Conservation (phyloP, 768 basidiomycete genomes). For the Tulasnella sp. region DNA sequence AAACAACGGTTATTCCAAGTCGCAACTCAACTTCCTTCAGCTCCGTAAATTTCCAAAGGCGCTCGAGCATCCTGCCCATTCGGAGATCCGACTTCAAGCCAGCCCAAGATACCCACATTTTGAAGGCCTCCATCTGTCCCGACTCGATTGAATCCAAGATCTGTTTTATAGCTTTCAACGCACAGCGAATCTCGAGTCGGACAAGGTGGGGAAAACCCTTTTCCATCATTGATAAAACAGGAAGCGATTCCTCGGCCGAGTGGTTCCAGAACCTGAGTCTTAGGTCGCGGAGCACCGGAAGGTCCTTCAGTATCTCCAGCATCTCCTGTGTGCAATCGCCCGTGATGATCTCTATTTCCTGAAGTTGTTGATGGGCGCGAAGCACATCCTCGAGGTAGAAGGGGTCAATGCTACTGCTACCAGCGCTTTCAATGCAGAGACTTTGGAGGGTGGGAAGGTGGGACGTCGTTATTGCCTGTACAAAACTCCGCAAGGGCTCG, state of each 20-base stretch:
- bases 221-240: neutral
- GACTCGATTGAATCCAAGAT: neutral
- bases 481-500: neutral
- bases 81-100: too few relatives aligned
- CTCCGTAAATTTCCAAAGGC: too few relatives aligned
- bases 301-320: neutral
- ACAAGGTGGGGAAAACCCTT: neutral
- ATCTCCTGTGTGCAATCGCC: neutral
- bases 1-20: neutral
- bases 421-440: neutral
- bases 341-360: neutral
- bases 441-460: neutral
- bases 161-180: neutral
- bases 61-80: too few relatives aligned
- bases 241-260: neutral
- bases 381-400: neutral
- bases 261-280: neutral
- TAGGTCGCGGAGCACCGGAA: neutral
- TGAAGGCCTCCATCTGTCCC: neutral
- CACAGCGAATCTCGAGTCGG: neutral
- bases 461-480: neutral
- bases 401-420: neutral
- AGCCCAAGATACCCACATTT: neutral
- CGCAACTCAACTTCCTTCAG: too few relatives aligned
- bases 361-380: neutral